A percentile compares a stretch with the other conserved stretches of the same genome.
Conservation (phyloP, 441 rosid genomes). For the Gossypium trilobum region DNA sequence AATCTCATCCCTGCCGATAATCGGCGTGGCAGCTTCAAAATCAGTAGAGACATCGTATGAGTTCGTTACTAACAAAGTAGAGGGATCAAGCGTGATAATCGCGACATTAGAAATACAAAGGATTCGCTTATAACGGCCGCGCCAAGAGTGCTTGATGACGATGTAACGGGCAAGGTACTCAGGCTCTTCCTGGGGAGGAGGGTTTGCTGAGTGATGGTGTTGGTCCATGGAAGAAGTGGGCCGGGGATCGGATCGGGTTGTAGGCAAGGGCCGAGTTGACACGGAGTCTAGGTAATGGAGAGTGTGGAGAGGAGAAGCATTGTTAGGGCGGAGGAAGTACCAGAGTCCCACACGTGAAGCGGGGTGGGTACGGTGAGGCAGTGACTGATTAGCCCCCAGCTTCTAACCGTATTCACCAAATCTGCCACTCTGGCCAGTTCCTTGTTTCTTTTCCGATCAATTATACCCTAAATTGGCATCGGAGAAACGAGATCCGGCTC, state of each 20-base stretch:
- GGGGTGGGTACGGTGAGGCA: constrained; percentile 50
- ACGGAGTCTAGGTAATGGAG: constrained; percentile 43
- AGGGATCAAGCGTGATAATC: constrained; percentile 79
- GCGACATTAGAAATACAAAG: constrained; percentile 63
- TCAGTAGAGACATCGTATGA: constrained; percentile 58
- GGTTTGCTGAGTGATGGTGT: constrained; percentile 21
- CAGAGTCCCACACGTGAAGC: constrained; percentile 53
- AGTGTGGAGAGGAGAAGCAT: constrained; percentile 66
- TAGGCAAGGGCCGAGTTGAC: constrained; percentile 20
- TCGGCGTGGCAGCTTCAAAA: constrained; percentile 75
- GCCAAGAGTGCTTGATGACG: constrained; percentile 94
- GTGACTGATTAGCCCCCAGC: constrained; percentile 57
- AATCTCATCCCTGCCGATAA: constrained; percentile 68
- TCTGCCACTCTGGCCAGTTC: constrained; percentile 9
- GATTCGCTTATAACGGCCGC: constrained; percentile 92
- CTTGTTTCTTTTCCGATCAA: neutral
- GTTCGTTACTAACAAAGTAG: constrained; percentile 68
- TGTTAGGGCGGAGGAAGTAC: constrained; percentile 55
- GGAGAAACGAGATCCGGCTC: constrained; percentile 8
- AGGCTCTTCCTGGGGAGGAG: constrained; percentile 57
- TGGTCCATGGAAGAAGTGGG: constrained; percentile 24
- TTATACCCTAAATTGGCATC: constrained; percentile 37
- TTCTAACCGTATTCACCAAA: constrained; percentile 10
- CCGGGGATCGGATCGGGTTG: constrained; percentile 17
- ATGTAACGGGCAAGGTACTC: constrained; percentile 88